A percentile compares a stretch with the other conserved stretches of the same genome.
phyloP scores from a whole-genome alignment of 1,284 basidiomycete genomes.

The Grifola frondosa region DNA sequence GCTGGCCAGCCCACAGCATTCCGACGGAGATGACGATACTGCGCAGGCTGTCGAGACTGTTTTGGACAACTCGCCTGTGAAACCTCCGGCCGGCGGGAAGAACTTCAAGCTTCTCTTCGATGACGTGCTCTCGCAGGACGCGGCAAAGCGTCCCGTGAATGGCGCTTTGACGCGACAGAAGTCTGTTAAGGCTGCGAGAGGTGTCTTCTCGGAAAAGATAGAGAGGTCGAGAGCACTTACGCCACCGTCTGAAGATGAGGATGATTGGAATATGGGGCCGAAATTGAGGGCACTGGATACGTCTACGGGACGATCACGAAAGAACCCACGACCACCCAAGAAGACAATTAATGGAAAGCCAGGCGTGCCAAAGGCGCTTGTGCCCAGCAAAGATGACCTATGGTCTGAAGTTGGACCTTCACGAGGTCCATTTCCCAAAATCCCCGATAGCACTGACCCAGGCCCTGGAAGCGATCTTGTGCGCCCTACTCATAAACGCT shows the following conservation, averaged over 20 bases:
- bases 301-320: conserved; percentile 15
- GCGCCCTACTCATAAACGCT: conserved; percentile 23
- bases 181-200: conserved; percentile 12
- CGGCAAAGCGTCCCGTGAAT: conserved; percentile 14
- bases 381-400: conserved; percentile 32
- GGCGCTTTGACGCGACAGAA: conserved; percentile 21
- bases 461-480: conserved; percentile 1
- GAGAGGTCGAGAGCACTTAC: conserved; percentile 29
- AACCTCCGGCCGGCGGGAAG: conserved; percentile 51
- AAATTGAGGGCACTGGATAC: conserved; percentile 19
- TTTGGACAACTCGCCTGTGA: conserved; percentile 69
- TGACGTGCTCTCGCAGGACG: conserved; percentile 36
- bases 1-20: conserved; percentile 34
- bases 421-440: conserved; percentile 6
- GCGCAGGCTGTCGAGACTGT: conserved; percentile 45
- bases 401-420: conserved; percentile 23
- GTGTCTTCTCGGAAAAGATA: conserved; percentile 20
- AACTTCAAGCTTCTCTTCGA: conserved; percentile 69
- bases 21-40: conserved; percentile 36
- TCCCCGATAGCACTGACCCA: neutral
- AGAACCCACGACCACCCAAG: conserved; percentile 7
- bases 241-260: conserved; percentile 29
- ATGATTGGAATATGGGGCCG: conserved; percentile 23
- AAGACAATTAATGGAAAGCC: conserved; percentile 18
- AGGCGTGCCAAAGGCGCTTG: conserved; percentile 22